These are phyloP conservation scores for Metarhizium guizhouense DNA, from an alignment of 2,329 filamentous ascomycete genomes.

Conservation along the genomic window DNA sequence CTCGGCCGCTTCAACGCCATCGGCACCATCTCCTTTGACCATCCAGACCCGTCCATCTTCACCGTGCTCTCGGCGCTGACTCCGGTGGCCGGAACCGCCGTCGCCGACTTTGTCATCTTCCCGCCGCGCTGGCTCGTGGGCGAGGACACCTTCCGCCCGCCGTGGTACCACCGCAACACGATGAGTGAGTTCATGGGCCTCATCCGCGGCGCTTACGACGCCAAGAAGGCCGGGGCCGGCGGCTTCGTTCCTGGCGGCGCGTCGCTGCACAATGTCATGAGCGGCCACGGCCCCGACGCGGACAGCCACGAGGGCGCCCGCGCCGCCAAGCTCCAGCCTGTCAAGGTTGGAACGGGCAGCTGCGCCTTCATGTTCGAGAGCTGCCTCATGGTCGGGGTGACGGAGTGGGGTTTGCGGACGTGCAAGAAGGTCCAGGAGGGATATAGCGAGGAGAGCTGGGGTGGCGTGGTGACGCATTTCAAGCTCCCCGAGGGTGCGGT, in stretches of 20 bases:
- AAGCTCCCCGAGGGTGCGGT: conserved; percentile 28
- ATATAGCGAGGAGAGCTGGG: conserved; percentile 68
- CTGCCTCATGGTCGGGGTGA: conserved; percentile 61
- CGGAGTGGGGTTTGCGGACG: conserved; percentile 56
- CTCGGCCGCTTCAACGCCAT: conserved; percentile 68
- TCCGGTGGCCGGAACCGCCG: conserved; percentile 61
- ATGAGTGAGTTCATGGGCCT: conserved; percentile 60
- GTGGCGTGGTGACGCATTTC: conserved; percentile 55
- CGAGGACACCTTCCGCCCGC: conserved; percentile 62
- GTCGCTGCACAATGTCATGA: conserved; percentile 62
- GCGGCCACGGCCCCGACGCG: conserved; percentile 54
- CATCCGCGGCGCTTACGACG: conserved; percentile 49
- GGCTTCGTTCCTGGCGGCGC: conserved; percentile 51
- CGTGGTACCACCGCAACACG: conserved; percentile 65
- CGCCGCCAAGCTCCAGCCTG: conserved; percentile 42
- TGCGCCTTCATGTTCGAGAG: conserved; percentile 66
- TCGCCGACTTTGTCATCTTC: conserved; percentile 68
- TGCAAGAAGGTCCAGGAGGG: conserved; percentile 46
- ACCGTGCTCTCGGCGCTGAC: conserved; percentile 56
- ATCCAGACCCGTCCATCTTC: conserved; percentile 72
- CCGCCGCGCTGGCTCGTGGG: conserved; percentile 62
- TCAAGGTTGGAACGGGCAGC: conserved; percentile 50
- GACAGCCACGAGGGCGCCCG: conserved; percentile 47
- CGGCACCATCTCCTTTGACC: conserved; percentile 64
- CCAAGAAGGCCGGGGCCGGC: conserved; percentile 42